These are phyloP conservation scores for Sungouiella thailandica DNA, from an alignment of 805 yeast genomes.

Conservation along the genomic window DNA sequence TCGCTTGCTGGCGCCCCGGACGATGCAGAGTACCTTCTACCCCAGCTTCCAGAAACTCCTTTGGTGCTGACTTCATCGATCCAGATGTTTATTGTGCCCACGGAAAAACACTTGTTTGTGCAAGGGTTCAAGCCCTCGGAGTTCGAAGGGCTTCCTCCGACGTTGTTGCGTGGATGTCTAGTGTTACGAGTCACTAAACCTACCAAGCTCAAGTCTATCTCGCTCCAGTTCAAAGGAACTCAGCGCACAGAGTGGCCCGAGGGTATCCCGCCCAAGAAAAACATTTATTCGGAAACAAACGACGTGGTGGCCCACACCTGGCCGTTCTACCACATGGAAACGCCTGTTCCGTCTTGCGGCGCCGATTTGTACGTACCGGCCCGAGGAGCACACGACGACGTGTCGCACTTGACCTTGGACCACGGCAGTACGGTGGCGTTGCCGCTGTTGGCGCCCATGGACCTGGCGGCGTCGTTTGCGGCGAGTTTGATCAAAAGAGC, in stretches of 20 bases:
- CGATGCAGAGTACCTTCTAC: constrained; percentile 22
- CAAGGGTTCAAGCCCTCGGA: constrained; percentile 77
- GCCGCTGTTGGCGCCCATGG: constrained; percentile 16
- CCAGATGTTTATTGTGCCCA: constrained; percentile 67
- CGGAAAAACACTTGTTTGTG: constrained; percentile 74
- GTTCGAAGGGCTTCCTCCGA: constrained; percentile 62
- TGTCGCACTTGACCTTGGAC: constrained; percentile 30
- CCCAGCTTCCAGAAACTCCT: constrained; percentile 53
- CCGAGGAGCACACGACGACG: constrained; percentile 18
- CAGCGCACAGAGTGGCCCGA: constrained; percentile 95
- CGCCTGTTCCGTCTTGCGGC: constrained; percentile 33
- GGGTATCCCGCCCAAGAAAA: constrained; percentile 89
- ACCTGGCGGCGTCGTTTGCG: constrained; percentile 12
- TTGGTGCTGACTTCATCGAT: constrained; percentile 57
- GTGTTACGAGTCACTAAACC: constrained; percentile 67
- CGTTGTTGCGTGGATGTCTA: constrained; percentile 76
- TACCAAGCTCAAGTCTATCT: constrained; percentile 60
- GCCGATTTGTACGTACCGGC: constrained; percentile 38
- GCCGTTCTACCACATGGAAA: constrained; percentile 64
- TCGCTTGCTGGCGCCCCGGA: constrained; percentile 11
- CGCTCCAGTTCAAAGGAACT: constrained; percentile 58
- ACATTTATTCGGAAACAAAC: constrained; percentile 58
- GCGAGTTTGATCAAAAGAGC: constrained; percentile 23
- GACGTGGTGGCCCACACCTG: constrained; percentile 77
- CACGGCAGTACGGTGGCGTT: constrained; percentile 2